These are phyloP conservation scores for Hypericum androsaemum DNA, from an alignment of 345 rosid genomes.

Conservation along the genomic window DNA sequence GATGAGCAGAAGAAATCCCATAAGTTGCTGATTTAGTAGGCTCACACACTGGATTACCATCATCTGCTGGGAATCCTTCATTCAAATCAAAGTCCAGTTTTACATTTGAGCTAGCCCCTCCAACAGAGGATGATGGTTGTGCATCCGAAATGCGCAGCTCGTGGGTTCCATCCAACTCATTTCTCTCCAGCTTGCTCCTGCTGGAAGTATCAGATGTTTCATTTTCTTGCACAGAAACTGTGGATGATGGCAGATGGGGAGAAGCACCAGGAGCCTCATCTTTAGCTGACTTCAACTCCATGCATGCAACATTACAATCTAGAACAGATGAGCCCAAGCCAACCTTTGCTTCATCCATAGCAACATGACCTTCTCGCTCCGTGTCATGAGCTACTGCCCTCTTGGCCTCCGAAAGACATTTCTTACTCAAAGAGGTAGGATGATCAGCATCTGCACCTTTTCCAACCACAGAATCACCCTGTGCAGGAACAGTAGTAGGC, in stretches of 20 bases:
- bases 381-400: constrained; percentile 11
- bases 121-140: background rate
- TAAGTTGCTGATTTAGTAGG: background rate
- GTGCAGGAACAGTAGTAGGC: no score
- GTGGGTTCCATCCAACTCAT: constrained; percentile 39
- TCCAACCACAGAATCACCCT: no score
- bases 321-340: constrained; percentile 20
- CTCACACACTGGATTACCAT: constrained; percentile 10
- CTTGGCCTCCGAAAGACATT: background rate
- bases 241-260: constrained; percentile 12
- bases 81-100: constrained; percentile 8
- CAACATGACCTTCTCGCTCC: constrained; percentile 7
- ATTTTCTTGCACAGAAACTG: constrained; percentile 15
- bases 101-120: background rate
- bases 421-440: no score
- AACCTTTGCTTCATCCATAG: constrained; percentile 17
- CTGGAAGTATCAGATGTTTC: constrained; percentile 22
- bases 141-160: constrained; percentile 25
- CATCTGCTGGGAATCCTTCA: background rate
- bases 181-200: constrained; percentile 21
- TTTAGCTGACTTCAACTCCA: constrained; percentile 21
- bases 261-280: constrained; percentile 9
- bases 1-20: background rate
- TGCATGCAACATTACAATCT: constrained; percentile 23
- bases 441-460: no score